These are phyloP conservation scores for Gynochthodes officinalis DNA, from an alignment of 257 asterid genomes.

Conservation along the genomic window DNA sequence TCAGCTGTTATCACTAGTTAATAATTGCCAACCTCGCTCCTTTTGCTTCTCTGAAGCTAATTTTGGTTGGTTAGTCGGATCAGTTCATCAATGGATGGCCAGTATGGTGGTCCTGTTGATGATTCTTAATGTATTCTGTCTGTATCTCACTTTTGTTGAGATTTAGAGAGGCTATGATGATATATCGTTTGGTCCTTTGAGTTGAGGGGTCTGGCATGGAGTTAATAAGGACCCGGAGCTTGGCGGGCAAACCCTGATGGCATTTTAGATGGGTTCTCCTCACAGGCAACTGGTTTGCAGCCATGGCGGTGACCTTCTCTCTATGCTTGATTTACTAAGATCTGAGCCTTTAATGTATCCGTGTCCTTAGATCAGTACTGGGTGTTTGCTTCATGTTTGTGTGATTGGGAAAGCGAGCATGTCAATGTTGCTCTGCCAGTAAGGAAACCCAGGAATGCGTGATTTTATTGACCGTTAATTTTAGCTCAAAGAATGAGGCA, in stretches of 20 bases:
- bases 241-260: conserved; percentile 8
- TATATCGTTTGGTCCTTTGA: too few species aligned
- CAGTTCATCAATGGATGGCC: too few species aligned
- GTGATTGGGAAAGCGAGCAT: neutral
- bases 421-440: neutral
- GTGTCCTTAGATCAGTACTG: neutral
- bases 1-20: too few species aligned
- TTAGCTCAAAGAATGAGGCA: conserved; percentile 10
- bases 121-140: too few species aligned
- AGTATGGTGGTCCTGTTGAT: too few species aligned
- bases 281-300: conserved; percentile 10
- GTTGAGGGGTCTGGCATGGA: neutral
- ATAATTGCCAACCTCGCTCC: too few species aligned
- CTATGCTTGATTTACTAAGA: neutral
- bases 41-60: too few species aligned
- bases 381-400: neutral
- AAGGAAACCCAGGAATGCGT: too few species aligned
- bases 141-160: too few species aligned
- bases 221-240: neutral
- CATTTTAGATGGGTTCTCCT: too few species aligned
- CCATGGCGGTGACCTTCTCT: neutral
- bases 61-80: too few species aligned
- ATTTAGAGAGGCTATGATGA: neutral
- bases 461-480: neutral
- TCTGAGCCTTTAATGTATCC: conserved; percentile 20